phyloP scores from a whole-genome alignment of 768 basidiomycete species.

The Collybia sordida region DNA sequence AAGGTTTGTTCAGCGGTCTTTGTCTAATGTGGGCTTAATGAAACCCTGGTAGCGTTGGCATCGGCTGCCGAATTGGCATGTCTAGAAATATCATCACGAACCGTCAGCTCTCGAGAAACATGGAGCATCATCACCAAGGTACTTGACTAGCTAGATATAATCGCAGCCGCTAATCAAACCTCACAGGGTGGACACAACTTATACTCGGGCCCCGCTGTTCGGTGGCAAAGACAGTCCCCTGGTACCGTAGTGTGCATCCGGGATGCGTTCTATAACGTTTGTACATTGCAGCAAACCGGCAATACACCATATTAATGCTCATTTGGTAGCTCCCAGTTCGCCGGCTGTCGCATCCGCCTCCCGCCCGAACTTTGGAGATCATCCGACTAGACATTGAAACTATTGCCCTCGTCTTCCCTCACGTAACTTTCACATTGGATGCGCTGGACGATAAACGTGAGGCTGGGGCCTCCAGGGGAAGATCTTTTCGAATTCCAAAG shows the following conservation, averaged over 20 bases:
- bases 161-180: not conserved
- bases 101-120: constrained; percentile 55
- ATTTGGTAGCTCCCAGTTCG: constrained; percentile 72
- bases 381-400: constrained; percentile 73
- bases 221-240: constrained; percentile 68
- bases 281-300: constrained; percentile 17
- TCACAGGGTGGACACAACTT: constrained; percentile 62
- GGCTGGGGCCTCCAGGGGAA: constrained; percentile 35
- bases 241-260: constrained; percentile 85
- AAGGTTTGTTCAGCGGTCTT: constrained; percentile 54
- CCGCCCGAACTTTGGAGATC: constrained; percentile 59
- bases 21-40: not conserved
- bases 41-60: constrained; percentile 60
- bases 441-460: constrained; percentile 42
- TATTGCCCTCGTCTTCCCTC: constrained; percentile 71
- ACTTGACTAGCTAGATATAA: not conserved
- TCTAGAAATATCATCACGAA: constrained; percentile 83
- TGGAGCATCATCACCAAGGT: constrained; percentile 85
- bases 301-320: not conserved
- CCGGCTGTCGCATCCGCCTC: constrained; percentile 64
- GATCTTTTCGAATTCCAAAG: constrained; percentile 63
- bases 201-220: constrained; percentile 70
- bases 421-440: constrained; percentile 69
- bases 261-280: constrained; percentile 88
- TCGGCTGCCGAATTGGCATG: constrained; percentile 79